A percentile compares a stretch with the other conserved stretches of the same genome.
Evolutionary conservation across 1,284 basidiomycete species (phyloP).

Genomic region (Sanguinoderma infundibulare): DNA sequence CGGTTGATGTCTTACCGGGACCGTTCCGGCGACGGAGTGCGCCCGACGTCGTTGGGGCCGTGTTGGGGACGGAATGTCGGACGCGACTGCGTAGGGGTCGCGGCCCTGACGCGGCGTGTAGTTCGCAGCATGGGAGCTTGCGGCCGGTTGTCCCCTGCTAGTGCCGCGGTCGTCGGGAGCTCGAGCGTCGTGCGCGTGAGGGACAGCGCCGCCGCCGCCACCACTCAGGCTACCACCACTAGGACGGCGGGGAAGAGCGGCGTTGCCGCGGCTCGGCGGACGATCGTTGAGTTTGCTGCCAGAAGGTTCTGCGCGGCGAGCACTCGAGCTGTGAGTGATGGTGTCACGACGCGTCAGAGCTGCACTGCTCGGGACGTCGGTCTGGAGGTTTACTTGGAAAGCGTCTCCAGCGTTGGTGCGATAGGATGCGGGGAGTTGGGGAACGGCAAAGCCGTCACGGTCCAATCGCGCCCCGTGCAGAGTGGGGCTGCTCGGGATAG

Average conservation of each 20-base stretch:
- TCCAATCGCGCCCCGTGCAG: background rate
- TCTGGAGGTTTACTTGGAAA: background rate
- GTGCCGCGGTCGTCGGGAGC: background rate
- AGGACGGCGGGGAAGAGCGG: too few relatives aligned
- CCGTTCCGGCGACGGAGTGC: background rate
- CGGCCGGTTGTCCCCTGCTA: background rate
- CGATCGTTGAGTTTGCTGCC: too few relatives aligned
- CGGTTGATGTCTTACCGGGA: too few relatives aligned
- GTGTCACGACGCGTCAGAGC: background rate
- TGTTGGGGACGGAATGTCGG: background rate
- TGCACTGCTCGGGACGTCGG: background rate
- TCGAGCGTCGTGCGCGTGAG: too few relatives aligned
- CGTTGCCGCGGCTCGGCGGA: too few relatives aligned
- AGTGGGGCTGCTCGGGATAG: background rate
- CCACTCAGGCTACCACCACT: too few relatives aligned
- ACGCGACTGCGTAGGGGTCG: background rate
- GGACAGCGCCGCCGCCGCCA: too few relatives aligned
- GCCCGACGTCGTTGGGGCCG: background rate
- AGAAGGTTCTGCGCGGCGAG: background rate
- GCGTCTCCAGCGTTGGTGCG: background rate
- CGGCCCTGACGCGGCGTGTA: background rate
- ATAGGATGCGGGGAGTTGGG: background rate
- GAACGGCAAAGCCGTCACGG: background rate
- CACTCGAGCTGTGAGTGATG: background rate
- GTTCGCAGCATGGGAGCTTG: background rate